These are phyloP conservation scores for Fusarium sp. DNA, from an alignment of 2,329 filamentous ascomycete genomes.

Conservation along the genomic window DNA sequence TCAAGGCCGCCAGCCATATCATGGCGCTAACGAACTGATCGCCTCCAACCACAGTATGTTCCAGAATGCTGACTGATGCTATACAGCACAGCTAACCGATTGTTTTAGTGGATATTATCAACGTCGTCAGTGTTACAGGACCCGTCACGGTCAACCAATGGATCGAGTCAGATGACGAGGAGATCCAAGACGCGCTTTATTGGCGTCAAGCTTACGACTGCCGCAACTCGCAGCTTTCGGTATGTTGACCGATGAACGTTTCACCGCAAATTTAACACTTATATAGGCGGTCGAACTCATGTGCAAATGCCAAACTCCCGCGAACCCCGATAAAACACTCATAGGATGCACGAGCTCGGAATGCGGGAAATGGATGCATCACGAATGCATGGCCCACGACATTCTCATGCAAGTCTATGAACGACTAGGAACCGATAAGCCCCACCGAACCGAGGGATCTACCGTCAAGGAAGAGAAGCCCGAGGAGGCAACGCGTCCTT, in stretches of 20 bases:
- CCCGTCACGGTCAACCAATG: constrained; percentile 72
- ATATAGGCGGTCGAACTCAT: constrained; percentile 64
- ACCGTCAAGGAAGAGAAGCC: constrained; percentile 55
- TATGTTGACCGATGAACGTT: constrained; percentile 52
- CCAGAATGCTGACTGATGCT: background rate
- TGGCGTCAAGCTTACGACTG: constrained; percentile 74
- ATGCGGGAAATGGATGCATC: constrained; percentile 72
- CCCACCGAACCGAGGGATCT: constrained; percentile 55
- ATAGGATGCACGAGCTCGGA: constrained; percentile 66
- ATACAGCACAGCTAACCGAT: constrained; percentile 17
- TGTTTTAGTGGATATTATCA: constrained; percentile 74
- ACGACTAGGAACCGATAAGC: constrained; percentile 62
- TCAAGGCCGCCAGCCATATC: constrained; percentile 71
- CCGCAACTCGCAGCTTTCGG: constrained; percentile 67
- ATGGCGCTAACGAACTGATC: constrained; percentile 75
- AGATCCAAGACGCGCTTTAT: constrained; percentile 68
- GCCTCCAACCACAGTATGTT: constrained; percentile 76
- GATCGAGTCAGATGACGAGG: constrained; percentile 75
- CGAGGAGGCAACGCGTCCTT: constrained; percentile 51
- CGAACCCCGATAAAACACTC: constrained; percentile 70
- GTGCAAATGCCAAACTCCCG: constrained; percentile 69
- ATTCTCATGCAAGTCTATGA: constrained; percentile 62
- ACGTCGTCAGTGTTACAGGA: constrained; percentile 75
- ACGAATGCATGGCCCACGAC: constrained; percentile 69
- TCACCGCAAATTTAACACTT: constrained; percentile 35